A percentile compares a stretch with the other conserved stretches of the same genome.
phyloP scores from a whole-genome alignment of 495 filamentous ascomycete species.

The Talaromyces nanjingensis region DNA sequence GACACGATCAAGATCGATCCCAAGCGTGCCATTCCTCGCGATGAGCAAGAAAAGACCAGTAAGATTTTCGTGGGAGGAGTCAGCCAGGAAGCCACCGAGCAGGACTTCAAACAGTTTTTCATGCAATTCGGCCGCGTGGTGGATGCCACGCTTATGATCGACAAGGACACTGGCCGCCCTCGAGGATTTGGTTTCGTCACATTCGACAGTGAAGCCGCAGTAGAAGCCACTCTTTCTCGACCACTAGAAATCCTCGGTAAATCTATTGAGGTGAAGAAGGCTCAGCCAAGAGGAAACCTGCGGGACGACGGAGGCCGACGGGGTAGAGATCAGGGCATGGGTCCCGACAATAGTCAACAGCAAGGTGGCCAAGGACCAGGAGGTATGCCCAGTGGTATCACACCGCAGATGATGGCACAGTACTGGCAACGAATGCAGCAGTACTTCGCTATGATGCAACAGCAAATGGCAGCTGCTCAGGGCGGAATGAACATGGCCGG shows the following conservation, averaged over 20 bases:
- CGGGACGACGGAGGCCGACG: conserved; percentile 70
- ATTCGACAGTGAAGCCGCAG: conserved; percentile 91
- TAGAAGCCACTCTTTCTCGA: conserved; percentile 80
- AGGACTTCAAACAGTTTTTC: conserved; percentile 95
- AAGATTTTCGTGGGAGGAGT: conserved; percentile 99
- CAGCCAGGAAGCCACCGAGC: conserved; percentile 91
- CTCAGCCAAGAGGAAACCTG: conserved; percentile 91
- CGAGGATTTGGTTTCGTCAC: conserved; percentile 99
- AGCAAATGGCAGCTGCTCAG: conserved; percentile 51
- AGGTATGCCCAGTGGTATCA: conserved; percentile 57
- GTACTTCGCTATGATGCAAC: conserved; percentile 91
- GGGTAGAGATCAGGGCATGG: conserved; percentile 54
- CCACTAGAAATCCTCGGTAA: conserved; percentile 88
- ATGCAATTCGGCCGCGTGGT: conserved; percentile 92
- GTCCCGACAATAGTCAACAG: conserved; percentile 40
- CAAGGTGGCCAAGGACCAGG: conserved; percentile 37
- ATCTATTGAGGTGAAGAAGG: conserved; percentile 96
- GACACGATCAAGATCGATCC: conserved; percentile 72
- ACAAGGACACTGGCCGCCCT: conserved; percentile 94
- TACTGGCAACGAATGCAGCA: conserved; percentile 97
- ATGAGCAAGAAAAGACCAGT: conserved; percentile 94
- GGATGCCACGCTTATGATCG: conserved; percentile 98
- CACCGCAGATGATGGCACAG: conserved; percentile 94
- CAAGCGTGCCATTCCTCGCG: conserved; percentile 93
- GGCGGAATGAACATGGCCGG: conserved; percentile 55